Evolutionary conservation across 176 grass and related monocot species (phyloP).

Genomic region (Oryza rufipogon): DNA sequence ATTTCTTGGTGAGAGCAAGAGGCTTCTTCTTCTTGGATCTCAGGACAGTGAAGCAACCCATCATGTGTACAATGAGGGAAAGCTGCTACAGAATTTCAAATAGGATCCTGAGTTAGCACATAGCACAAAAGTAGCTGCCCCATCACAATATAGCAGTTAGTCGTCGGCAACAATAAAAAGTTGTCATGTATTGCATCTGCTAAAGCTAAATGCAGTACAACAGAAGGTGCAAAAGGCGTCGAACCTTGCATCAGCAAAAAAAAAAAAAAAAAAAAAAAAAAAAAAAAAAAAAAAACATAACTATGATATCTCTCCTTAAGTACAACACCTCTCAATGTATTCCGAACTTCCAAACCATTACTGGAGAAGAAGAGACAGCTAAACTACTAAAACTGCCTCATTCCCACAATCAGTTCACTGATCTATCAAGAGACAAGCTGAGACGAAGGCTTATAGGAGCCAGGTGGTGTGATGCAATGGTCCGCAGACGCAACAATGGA

Average conservation of each 20-base stretch:
- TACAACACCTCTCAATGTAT: conserved; percentile 29
- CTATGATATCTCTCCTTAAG: not conserved
- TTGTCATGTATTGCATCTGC: not conserved
- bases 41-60: conserved; percentile 93
- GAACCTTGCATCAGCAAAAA: not conserved
- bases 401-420: not conserved
- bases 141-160: conserved; percentile 13
- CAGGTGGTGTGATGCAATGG: conserved; percentile 18
- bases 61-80: conserved; percentile 41
- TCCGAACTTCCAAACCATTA: not conserved
- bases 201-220: conserved; percentile 35
- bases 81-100: conserved; percentile 23
- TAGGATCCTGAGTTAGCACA: conserved; percentile 12
- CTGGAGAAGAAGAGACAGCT: not conserved
- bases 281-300: not conserved
- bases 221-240: not conserved
- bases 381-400: not conserved
- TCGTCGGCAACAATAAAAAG: conserved; percentile 28
- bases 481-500: not conserved
- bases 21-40: conserved; percentile 85
- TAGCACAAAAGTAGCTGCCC: conserved; percentile 7
- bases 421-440: conserved; percentile 10
- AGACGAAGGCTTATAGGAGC: not conserved
- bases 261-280: not conserved
- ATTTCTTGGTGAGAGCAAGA: conserved; percentile 45